Conservation (phyloP, 2,329 filamentous ascomycete genomes). For the Aspergillus fischeri region DNA sequence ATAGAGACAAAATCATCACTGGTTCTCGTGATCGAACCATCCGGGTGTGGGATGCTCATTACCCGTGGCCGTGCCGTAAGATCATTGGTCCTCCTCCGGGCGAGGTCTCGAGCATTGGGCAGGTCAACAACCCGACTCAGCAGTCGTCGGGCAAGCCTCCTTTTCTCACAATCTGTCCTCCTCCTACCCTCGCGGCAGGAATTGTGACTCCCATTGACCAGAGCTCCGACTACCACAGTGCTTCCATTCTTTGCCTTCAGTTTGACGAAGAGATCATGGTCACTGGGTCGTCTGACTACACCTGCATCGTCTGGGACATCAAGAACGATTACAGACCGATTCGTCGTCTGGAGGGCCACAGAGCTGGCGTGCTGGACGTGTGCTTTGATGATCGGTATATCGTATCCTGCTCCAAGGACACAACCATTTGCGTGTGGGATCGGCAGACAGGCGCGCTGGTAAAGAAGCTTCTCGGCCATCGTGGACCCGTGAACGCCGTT, state of each 20-base stretch:
- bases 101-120: slow-evolving; percentile 26
- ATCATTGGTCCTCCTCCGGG: slow-evolving; percentile 76
- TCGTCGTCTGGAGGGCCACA: slow-evolving; percentile 71
- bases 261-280: slow-evolving; percentile 92
- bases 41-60: slow-evolving; percentile 91
- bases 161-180: slow-evolving; percentile 47
- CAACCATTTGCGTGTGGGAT: slow-evolving; percentile 91
- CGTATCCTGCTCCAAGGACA: slow-evolving; percentile 95
- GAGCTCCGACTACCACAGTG: slow-evolving; percentile 67
- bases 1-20: slow-evolving; percentile 87
- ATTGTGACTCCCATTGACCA: slow-evolving; percentile 39
- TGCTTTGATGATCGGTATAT: slow-evolving; percentile 91
- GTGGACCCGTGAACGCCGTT: slow-evolving; percentile 91
- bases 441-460: slow-evolving; percentile 71
- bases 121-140: slow-evolving; percentile 47
- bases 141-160: slow-evolving; percentile 39
- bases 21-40: slow-evolving; percentile 94
- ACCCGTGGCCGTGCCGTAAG: slow-evolving; percentile 70
- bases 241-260: slow-evolving; percentile 90
- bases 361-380: slow-evolving; percentile 85
- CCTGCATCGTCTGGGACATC: slow-evolving; percentile 87
- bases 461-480: slow-evolving; percentile 77
- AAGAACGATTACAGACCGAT: slow-evolving; percentile 74
- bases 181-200: slow-evolving; percentile 51
- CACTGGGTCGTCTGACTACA: slow-evolving; percentile 88